Base-by-base conservation (phyloP, 2,329 filamentous ascomycete species). In the Escovopsis sp. region DNA sequence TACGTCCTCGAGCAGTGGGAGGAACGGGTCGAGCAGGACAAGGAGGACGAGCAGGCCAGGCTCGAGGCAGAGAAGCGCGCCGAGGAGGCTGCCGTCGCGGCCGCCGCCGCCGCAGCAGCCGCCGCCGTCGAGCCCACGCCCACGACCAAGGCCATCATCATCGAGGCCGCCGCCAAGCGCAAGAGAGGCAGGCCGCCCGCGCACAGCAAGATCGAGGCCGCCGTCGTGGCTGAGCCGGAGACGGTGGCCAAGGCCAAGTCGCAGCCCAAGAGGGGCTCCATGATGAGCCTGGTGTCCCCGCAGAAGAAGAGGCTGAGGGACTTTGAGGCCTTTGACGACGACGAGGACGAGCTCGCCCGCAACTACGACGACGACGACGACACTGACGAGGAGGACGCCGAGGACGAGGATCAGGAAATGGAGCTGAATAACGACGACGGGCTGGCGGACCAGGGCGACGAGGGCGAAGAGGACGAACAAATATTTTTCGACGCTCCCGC, bases 1-100 rank as follows among this genome's bases (percentile, higher is more conserved):
- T 55, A 58, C 10, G 61, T 59, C 9, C 44, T 75, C 3, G 74
- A 79, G 47, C 60, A 71, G 0, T 79, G 65, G 57, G 72, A 76
- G 41, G 64, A 60, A 35, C 48, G 55, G 2, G 52, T 58, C 12
- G 59, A 61, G 34, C 53, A 63, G 16, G 55, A 61, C 37, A 50
- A 60, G 15, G 62, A 66, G n/a, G 48, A 55, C 31, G 55, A 62
- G 27, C 54, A 56, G 21, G 40, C 43, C 8, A 45, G 47, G 16
- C 37, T 48, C 15, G 49, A 45, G 17, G 21, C 11, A 8, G 21
- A 8, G 21, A 25, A 25, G 21, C 21, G 11, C 8, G 7, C 9
- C 8, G 21, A 25, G 21, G 21, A 25, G 4, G 21, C 21, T 25
- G 21, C 21, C 7, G 3, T 25, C 21, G 21, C 21, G 8, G 21